Conservation (phyloP, 2,329 filamentous ascomycete genomes). For the Shiraia bambusicola region DNA sequence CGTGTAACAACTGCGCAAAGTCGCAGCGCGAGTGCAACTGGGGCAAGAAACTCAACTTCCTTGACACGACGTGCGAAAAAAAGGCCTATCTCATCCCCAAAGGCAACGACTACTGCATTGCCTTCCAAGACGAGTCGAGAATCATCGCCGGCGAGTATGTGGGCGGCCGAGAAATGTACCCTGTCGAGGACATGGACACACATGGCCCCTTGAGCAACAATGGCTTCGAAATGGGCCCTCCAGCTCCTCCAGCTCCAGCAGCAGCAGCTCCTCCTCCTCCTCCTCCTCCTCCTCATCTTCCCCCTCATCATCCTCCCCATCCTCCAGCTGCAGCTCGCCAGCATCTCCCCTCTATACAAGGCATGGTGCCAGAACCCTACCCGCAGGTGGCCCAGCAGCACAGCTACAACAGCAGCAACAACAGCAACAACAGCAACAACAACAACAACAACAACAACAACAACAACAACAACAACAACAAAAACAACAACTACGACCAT, state of each 20-base stretch:
- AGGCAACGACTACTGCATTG: slow-evolving; percentile 65
- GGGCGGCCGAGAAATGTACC: slow-evolving; percentile 75
- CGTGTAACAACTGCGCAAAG: slow-evolving; percentile 80
- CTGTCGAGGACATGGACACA: slow-evolving; percentile 47
- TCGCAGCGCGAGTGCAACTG: slow-evolving; percentile 83
- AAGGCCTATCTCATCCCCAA: slow-evolving; percentile 56
- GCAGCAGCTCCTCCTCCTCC: slow-evolving; percentile 51
- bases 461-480: slow-evolving; percentile 48
- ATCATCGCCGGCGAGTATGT: slow-evolving; percentile 88
- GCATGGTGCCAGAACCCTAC: slow-evolving; percentile 51
- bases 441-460: slow-evolving; percentile 50
- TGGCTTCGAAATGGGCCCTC: slow-evolving; percentile 35
- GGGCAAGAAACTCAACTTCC: slow-evolving; percentile 86
- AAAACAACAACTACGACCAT: slow-evolving; percentile 32
- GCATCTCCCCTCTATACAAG: slow-evolving; percentile 54
- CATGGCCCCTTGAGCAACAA: slow-evolving; percentile 21
- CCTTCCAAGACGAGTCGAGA: slow-evolving; percentile 85
- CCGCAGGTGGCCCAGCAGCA: slow-evolving; percentile 44
- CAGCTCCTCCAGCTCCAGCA: slow-evolving; percentile 24
- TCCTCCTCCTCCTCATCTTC: too few relatives aligned
- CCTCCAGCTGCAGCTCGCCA: slow-evolving; percentile 46
- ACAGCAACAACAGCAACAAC: slow-evolving; percentile 22
- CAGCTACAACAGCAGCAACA: slow-evolving; percentile 42
- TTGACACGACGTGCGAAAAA: slow-evolving; percentile 73
- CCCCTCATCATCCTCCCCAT: too few relatives aligned